Percentiles rank a stretch among this genome's conserved stretches.
Evolutionary conservation across 2,329 filamentous ascomycete genomes (phyloP).

Genomic region (Aspergillus pseudonomiae): DNA sequence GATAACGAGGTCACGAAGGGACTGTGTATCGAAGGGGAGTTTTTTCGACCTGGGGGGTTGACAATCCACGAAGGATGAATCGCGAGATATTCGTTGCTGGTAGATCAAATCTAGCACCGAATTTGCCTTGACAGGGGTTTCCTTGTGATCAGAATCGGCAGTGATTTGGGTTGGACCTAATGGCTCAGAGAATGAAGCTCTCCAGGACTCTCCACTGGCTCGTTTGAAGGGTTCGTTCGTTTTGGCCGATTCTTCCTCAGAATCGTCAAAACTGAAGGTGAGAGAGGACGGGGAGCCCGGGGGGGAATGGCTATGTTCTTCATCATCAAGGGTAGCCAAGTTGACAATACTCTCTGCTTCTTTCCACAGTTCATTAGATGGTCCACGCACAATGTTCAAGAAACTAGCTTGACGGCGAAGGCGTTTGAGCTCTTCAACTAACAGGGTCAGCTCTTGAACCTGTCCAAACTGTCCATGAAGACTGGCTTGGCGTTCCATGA

Average conservation of each 20-base stretch:
- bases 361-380: slow-evolving; percentile 60
- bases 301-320: slow-evolving; percentile 55
- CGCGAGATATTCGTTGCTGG: slow-evolving; percentile 46
- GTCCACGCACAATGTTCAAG: slow-evolving; percentile 57
- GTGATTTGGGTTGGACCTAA: slow-evolving; percentile 32
- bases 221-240: slow-evolving; percentile 33
- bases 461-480: slow-evolving; percentile 67
- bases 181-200: slow-evolving; percentile 29
- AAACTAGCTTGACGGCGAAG: slow-evolving; percentile 58
- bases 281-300: slow-evolving; percentile 60
- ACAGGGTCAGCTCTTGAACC: slow-evolving; percentile 63
- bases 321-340: slow-evolving; percentile 65
- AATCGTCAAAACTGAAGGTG: slow-evolving; percentile 60
- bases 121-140: slow-evolving; percentile 60
- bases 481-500: slow-evolving; percentile 66
- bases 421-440: slow-evolving; percentile 68
- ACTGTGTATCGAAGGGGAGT: slow-evolving; percentile 68
- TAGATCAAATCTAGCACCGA: slow-evolving; percentile 65
- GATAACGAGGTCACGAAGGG: slow-evolving; percentile 63
- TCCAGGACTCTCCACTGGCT: slow-evolving; percentile 36
- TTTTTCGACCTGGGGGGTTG: slow-evolving; percentile 47
- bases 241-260: slow-evolving; percentile 55
- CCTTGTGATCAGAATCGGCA: slow-evolving; percentile 52
- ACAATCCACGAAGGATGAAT: slow-evolving; percentile 27
- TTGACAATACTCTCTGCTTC: slow-evolving; percentile 70